These are phyloP conservation scores for Skeletonema potamos DNA, from an alignment of 108 stramenopile genomes.

Conservation along the genomic window DNA sequence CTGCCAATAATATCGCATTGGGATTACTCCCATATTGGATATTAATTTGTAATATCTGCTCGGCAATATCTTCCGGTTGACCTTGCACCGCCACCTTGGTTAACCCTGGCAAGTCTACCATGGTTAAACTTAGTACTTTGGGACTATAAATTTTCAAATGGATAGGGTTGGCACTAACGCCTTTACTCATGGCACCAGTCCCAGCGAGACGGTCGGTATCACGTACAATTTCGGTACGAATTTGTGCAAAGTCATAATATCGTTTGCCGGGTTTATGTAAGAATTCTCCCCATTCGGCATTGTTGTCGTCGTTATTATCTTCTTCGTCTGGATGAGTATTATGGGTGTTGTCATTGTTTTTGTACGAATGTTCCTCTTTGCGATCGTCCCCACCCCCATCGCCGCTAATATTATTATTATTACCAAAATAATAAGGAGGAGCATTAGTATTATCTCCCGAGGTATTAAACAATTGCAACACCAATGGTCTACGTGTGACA, in stretches of 20 bases:
- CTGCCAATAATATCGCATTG: conserved; percentile 96
- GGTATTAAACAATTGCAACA: conserved; percentile 90
- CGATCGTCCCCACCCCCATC: conserved; percentile 15
- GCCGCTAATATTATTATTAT: background rate
- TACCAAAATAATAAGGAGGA: no score
- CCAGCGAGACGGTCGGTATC: conserved; percentile 98
- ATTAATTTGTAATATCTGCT: conserved; percentile 87
- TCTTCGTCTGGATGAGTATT: no score
- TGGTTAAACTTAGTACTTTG: conserved; percentile 92
- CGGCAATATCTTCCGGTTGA: conserved; percentile 96
- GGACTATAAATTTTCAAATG: conserved; percentile 94
- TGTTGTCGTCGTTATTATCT: background rate
- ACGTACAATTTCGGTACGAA: conserved; percentile 89
- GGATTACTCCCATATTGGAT: conserved; percentile 91
- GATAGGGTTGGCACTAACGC: conserved; percentile 90
- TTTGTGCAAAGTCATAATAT: conserved; percentile 87
- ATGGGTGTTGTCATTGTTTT: conserved; percentile 22
- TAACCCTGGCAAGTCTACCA: conserved; percentile 98
- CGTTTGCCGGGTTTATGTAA: conserved; percentile 87
- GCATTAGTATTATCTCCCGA: conserved; percentile 3
- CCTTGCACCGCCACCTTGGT: conserved; percentile 96
- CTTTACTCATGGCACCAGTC: conserved; percentile 64
- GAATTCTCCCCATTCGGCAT: conserved; percentile 92
- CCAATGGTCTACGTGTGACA: conserved; percentile 94
- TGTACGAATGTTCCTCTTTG: conserved; percentile 13